A percentile compares a stretch with the other conserved stretches of the same genome.
Conservation (phyloP, 805 yeast species). For the Candida insectorum region DNA sequence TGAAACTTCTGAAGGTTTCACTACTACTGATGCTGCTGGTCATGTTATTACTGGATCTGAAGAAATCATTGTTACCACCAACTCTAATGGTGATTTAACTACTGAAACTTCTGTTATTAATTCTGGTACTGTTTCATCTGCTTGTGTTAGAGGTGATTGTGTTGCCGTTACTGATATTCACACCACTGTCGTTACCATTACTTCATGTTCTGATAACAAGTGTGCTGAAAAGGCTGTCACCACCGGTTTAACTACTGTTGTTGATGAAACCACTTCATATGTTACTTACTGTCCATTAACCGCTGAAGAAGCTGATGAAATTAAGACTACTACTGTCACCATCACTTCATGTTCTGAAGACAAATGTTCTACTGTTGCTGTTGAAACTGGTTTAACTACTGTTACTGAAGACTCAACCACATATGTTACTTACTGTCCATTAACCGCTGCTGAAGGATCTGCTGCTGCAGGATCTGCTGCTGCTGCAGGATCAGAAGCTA, state of each 20-base stretch:
- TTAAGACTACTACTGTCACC: too few species aligned
- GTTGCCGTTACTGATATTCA: slow-evolving; percentile 7
- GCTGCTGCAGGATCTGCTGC: slow-evolving; percentile 10
- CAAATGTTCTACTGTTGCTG: slow-evolving; percentile 22
- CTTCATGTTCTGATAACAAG: slow-evolving; percentile 29
- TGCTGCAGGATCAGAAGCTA: slow-evolving; percentile 14
- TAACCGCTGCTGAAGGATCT: slow-evolving; percentile 11
- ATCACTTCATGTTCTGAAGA: slow-evolving; percentile 32
- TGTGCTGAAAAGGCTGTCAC: slow-evolving; percentile 28
- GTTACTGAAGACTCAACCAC: slow-evolving; percentile 24
- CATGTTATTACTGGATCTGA: not conserved
- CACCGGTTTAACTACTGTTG: slow-evolving; percentile 33
- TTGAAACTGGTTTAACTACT: slow-evolving; percentile 33
- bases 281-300: slow-evolving; percentile 31
- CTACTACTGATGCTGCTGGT: not conserved
- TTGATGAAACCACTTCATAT: slow-evolving; percentile 23
- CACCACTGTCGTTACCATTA: slow-evolving; percentile 31
- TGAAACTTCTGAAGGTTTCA: too few species aligned
- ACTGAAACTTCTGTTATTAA: too few species aligned
- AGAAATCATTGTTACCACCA: too few species aligned
- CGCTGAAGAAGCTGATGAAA: too few species aligned
- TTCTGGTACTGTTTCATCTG: not conserved
- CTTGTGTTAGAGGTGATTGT: slow-evolving; percentile 8
- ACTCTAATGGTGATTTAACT: too few species aligned
- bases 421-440: slow-evolving; percentile 32